Evolutionary conservation across 2,329 filamentous ascomycete genomes (phyloP).

Genomic region (Penicillium italicum): DNA sequence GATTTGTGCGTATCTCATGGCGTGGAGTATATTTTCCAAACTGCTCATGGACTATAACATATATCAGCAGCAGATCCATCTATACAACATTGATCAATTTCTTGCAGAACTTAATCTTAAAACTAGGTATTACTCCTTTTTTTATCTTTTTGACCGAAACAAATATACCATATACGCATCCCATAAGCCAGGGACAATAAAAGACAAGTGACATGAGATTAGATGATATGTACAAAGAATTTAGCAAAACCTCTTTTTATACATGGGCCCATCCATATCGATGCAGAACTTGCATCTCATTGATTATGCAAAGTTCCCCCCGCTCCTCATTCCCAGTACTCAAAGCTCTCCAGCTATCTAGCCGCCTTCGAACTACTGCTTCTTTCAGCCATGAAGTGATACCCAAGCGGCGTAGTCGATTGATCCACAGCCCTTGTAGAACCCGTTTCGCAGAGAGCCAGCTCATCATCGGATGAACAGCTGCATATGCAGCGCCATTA

Average conservation of each 20-base stretch:
- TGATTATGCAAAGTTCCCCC: constrained; percentile 19
- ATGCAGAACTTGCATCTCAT: constrained; percentile 25
- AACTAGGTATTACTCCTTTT: too few species aligned
- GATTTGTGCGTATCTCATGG: neutral
- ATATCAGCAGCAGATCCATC: too few species aligned
- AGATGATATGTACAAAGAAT: neutral
- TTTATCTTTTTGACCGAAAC: too few species aligned
- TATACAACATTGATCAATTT: neutral
- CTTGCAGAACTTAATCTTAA: neutral
- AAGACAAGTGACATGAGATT: neutral
- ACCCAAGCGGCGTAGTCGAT: constrained; percentile 51
- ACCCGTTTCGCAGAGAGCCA: constrained; percentile 52
- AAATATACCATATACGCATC: too few species aligned
- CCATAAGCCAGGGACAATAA: too few species aligned
- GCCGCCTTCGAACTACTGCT: constrained; percentile 29
- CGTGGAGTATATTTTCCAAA: too few species aligned
- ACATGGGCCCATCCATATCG: constrained; percentile 22
- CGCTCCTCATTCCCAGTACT: constrained; percentile 11
- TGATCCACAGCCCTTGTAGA: constrained; percentile 57
- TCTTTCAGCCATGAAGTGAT: constrained; percentile 33
- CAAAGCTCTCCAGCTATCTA: constrained; percentile 34
- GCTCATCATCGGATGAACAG: constrained; percentile 21
- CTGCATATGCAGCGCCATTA: constrained; percentile 25
- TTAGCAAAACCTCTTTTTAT: neutral
- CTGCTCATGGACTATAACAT: too few species aligned